These are phyloP conservation scores for Saccharum officinarum DNA, from an alignment of 176 grass and related monocot genomes.

Conservation along the genomic window DNA sequence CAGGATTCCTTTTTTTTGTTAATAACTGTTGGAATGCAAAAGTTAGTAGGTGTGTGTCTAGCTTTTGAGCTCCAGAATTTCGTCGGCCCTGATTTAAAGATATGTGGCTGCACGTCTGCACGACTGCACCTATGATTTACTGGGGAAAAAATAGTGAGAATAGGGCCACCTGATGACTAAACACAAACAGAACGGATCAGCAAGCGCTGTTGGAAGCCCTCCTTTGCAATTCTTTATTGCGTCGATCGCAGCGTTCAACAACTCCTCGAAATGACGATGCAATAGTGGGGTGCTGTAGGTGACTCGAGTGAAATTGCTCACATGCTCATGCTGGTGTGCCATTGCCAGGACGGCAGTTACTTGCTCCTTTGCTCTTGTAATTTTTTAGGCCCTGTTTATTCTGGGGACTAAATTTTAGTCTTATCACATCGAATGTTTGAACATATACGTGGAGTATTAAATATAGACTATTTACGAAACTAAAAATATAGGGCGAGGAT, in stretches of 20 bases:
- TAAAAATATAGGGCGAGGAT: too few species aligned
- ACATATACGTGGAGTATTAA: too few species aligned
- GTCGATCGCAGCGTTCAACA: background rate
- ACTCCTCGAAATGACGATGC: background rate
- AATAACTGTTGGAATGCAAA: background rate
- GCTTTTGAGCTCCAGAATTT: conserved; percentile 31
- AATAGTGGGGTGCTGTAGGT: background rate
- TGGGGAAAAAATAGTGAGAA: background rate
- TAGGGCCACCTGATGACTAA: background rate
- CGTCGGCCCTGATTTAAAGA: background rate
- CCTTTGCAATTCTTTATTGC: conserved; percentile 20
- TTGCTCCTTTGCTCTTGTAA: background rate
- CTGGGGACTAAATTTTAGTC: too few species aligned
- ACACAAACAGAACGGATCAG: background rate
- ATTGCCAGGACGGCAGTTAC: too few species aligned
- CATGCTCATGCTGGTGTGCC: background rate
- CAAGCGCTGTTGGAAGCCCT: background rate
- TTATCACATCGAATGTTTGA: too few species aligned
- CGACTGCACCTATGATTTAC: conserved; percentile 13
- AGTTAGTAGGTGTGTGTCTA: conserved; percentile 16
- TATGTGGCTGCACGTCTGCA: background rate
- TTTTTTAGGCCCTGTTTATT: too few species aligned
- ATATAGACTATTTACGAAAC: too few species aligned
- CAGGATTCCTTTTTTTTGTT: background rate
- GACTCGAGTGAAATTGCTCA: background rate